Evolutionary conservation across 2,329 filamentous ascomycete genomes (phyloP), one percentile per base, ranked within the genome.

Genomic region (Aspergillus fumigatiaffinis): DNA sequence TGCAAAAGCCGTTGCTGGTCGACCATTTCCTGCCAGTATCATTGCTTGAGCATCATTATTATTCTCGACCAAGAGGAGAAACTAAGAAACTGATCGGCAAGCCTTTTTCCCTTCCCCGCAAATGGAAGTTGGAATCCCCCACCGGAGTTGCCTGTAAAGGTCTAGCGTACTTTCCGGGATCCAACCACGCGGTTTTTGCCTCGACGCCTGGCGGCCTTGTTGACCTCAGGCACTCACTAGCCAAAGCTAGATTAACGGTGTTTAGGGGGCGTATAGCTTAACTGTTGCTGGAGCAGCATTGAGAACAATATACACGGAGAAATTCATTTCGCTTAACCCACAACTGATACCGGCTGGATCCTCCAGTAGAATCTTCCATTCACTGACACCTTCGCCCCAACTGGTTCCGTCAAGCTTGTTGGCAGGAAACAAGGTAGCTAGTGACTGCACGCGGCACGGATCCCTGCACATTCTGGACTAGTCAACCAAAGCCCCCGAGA

Each of bases 81-180:
- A 38, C 9, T 47, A 48, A 29, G 23, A 49, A 53, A 42, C 29
- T 51, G 57, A 59, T 59, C 59, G 53, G 52, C 54, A 49, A 41
- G 51, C 46, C 51, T 50, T 38, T 52, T 56, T 52, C 51, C 41
- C 48, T 58, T 55, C 60, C 54, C 57, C 55, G 54, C 60, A 56
- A 55, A 51, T 46, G 29, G 35, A 35, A n/a, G 25, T 50, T n/a
- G 41, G 23, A 10, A 56, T 56, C 57, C 68, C 62, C 68, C 68
- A 62, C 68, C 66, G 68, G 66, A 68, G 65, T 64, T 65, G 58
- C 64, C 65, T 59, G 21, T 60, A 57, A 47, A 25, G 51, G 56
- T 23, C 54, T 58, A 61, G 60, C 47, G 17, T 46, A 3, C 28
- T 56, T 48, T 41, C 41, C 25, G n/a, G 38, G 25, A 32, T 26